Conservation (phyloP, 768 basidiomycete genomes). For the Xanthoconium purpureum region DNA sequence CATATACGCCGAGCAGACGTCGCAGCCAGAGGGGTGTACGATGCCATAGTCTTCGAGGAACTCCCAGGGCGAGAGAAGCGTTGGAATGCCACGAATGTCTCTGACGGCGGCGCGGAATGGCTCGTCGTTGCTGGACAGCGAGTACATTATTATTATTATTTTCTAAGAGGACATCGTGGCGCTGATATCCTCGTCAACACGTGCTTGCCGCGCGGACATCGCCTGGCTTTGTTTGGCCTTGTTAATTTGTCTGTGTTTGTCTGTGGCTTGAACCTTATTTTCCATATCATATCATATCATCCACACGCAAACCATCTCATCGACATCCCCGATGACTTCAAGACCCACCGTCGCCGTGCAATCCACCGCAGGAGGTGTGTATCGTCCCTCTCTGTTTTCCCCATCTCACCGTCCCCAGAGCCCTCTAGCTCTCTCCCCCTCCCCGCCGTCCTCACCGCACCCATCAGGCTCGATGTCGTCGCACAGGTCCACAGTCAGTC, state of each 20-base stretch:
- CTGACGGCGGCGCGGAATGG: conserved; percentile 26
- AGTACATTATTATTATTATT: conserved; percentile 25
- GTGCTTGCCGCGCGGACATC: conserved; percentile 29
- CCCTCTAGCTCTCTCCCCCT: conserved; percentile 85
- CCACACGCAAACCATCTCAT: conserved; percentile 25
- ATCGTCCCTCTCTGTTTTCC: not conserved
- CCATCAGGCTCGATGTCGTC: conserved; percentile 98
- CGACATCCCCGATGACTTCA: conserved; percentile 67
- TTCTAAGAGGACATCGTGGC: conserved; percentile 7
- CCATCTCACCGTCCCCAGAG: conserved; percentile 45
- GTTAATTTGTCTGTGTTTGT: conserved; percentile 24
- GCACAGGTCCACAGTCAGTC: conserved; percentile 97
- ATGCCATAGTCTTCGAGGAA: conserved; percentile 39
- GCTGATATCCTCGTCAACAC: conserved; percentile 32
- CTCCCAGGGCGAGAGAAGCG: conserved; percentile 39
- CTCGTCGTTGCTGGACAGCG: conserved; percentile 33
- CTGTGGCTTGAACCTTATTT: conserved; percentile 34
- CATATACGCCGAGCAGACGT: conserved; percentile 38
- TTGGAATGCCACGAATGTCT: conserved; percentile 33
- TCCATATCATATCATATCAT: conserved; percentile 1
- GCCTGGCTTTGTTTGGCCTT: conserved; percentile 29
- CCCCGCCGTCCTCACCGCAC: conserved; percentile 95
- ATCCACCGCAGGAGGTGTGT: conserved; percentile 69
- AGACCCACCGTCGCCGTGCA: conserved; percentile 89
- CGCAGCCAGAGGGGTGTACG: conserved; percentile 40